phyloP scores from a whole-genome alignment of 257 asterid genomes.

The Schizonepeta tenuifolia region DNA sequence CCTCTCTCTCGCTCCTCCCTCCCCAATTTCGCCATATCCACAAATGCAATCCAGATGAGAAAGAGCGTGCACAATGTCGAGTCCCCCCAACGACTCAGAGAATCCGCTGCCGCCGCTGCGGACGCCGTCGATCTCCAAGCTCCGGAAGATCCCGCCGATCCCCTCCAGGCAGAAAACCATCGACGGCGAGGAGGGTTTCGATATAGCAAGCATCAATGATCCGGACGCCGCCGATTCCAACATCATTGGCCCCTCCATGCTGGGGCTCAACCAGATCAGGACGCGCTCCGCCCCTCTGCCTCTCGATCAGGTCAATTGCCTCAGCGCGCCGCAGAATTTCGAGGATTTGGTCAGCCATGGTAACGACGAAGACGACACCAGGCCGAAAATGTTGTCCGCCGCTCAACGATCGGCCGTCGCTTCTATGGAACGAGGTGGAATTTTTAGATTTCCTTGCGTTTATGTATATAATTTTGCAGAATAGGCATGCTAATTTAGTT shows the following conservation, averaged over 20 bases:
- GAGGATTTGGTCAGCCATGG: slow-evolving; percentile 34
- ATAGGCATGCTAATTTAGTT: neutral
- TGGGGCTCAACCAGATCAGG: slow-evolving; percentile 79
- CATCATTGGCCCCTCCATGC: slow-evolving; percentile 53
- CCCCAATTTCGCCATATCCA: neutral
- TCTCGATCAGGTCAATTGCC: slow-evolving; percentile 42
- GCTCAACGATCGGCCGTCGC: slow-evolving; percentile 43
- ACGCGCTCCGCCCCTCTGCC: slow-evolving; percentile 68
- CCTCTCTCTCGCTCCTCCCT: neutral
- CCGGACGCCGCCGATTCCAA: slow-evolving; percentile 31
- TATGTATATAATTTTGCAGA: neutral
- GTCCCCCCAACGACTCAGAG: slow-evolving; percentile 31
- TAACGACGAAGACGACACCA: slow-evolving; percentile 33
- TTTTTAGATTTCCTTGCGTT: neutral
- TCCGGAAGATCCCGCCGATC: slow-evolving; percentile 63
- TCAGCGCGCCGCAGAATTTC: slow-evolving; percentile 32
- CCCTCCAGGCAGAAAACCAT: slow-evolving; percentile 44
- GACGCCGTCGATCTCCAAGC: slow-evolving; percentile 52
- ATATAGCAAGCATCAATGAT: slow-evolving; percentile 25
- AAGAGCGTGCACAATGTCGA: slow-evolving; percentile 41
- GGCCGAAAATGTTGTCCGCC: slow-evolving; percentile 28
- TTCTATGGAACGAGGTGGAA: slow-evolving; percentile 53
- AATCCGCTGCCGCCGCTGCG: slow-evolving; percentile 46
- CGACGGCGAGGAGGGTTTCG: slow-evolving; percentile 34
- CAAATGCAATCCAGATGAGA: slow-evolving; percentile 34